Percentiles rank a stretch among this genome's conserved stretches.
Evolutionary conservation across 495 filamentous ascomycete genomes (phyloP).

Genomic region (Neurospora sp.): DNA sequence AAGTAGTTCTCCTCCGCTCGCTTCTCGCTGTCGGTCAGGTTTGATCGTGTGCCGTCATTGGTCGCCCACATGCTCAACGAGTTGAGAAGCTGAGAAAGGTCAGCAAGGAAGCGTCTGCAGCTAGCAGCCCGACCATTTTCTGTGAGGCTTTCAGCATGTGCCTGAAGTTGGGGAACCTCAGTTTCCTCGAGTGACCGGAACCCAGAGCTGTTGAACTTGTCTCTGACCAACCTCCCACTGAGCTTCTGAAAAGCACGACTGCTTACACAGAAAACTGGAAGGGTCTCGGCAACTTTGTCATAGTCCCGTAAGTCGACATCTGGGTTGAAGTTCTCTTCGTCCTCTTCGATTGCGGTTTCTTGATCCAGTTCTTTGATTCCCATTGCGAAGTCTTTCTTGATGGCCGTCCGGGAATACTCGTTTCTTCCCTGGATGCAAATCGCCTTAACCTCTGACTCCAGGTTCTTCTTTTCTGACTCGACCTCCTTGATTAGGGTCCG

Average conservation of each 20-base stretch:
- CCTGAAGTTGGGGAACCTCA: constrained; percentile 50
- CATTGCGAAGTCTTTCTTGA: constrained; percentile 50
- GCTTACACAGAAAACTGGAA: constrained; percentile 57
- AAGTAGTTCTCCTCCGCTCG: constrained; percentile 30
- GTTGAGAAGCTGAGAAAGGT: constrained; percentile 43
- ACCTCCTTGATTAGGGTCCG: constrained; percentile 14
- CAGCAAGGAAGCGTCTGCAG: constrained; percentile 33
- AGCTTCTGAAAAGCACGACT: constrained; percentile 53
- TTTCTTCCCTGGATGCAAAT: constrained; percentile 51
- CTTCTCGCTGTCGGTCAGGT: constrained; percentile 34
- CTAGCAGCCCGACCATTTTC: constrained; percentile 24
- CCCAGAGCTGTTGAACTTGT: constrained; percentile 29
- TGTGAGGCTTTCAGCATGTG: constrained; percentile 51
- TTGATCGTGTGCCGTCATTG: constrained; percentile 33
- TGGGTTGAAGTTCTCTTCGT: constrained; percentile 27
- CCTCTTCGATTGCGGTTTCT: constrained; percentile 19
- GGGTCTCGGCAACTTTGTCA: constrained; percentile 41
- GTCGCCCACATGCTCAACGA: constrained; percentile 49
- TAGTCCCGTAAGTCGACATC: constrained; percentile 48
- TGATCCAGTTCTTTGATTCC: constrained; percentile 42
- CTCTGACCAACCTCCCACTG: constrained; percentile 37
- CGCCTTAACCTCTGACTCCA: constrained; percentile 26
- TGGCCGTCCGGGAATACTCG: constrained; percentile 43
- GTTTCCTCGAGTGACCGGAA: constrained; percentile 25
- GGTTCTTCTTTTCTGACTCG: constrained; percentile 8